Evolutionary conservation across 371 early-diverging fungal species (phyloP).

Genomic region (Mortierella polycephala): DNA sequence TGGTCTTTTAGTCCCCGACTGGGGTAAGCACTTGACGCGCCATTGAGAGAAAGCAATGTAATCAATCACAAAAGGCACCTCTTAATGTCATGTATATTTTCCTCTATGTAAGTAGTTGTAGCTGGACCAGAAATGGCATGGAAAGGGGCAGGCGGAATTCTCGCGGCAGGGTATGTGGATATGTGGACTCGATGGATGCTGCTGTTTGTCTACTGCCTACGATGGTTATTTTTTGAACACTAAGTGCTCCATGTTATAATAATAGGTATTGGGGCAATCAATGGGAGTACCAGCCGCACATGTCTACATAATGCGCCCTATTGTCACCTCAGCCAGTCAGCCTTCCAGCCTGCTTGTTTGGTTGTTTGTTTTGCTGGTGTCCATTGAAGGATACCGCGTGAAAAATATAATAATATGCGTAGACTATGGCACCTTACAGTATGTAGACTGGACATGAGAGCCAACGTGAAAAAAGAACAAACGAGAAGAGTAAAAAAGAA

Average conservation of each 20-base stretch:
- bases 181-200: not conserved
- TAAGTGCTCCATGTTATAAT: not conserved
- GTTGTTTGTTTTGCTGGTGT: not conserved
- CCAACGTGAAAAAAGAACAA: not conserved
- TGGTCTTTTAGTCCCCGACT: conserved; percentile 64
- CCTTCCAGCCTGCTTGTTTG: no score
- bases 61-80: not conserved
- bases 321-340: not conserved
- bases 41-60: not conserved
- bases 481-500: not conserved
- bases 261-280: conserved; percentile 51
- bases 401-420: not conserved
- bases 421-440: no score
- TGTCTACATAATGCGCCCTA: conserved; percentile 21
- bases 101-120: conserved; percentile 35
- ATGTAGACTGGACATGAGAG: not conserved
- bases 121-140: conserved; percentile 57
- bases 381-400: not conserved
- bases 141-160: conserved; percentile 61
- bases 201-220: not conserved
- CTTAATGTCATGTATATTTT: conserved; percentile 1
- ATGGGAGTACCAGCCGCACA: conserved; percentile 47
- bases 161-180: conserved; percentile 61
- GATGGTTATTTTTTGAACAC: not conserved
- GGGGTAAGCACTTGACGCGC: conserved; percentile 45